These are phyloP conservation scores for Geranium incanum DNA, from an alignment of 441 rosid genomes.

Conservation along the genomic window DNA sequence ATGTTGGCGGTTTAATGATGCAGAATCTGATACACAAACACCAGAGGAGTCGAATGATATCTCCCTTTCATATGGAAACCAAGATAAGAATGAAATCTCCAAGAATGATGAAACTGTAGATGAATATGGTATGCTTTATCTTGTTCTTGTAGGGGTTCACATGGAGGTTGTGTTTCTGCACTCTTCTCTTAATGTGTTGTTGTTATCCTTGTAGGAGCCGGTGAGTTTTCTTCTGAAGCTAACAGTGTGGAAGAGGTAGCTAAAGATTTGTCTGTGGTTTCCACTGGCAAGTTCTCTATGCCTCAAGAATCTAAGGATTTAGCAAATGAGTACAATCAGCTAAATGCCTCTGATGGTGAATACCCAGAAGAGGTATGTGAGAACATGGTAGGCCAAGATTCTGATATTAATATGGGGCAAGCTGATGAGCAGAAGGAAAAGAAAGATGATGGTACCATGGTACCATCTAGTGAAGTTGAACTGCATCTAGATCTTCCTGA, in stretches of 20 bases:
- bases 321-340: neutral
- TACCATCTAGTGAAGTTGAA: no score
- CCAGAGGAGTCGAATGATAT: slow-evolving; percentile 7
- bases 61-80: slow-evolving; percentile 16
- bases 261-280: no score
- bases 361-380: neutral
- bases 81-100: slow-evolving; percentile 3
- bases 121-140: slow-evolving; percentile 20
- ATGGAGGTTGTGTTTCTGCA: neutral
- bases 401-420: neutral
- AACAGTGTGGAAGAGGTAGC: neutral
- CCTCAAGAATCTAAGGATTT: neutral
- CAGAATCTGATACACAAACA: slow-evolving; percentile 26
- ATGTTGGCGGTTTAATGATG: slow-evolving; percentile 13
- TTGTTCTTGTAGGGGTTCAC: neutral
- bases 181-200: neutral
- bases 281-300: no score
- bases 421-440: neutral
- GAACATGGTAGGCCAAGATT: neutral
- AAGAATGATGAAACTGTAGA: neutral
- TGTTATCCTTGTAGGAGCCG: slow-evolving; percentile 18
- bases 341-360: neutral
- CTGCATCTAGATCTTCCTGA: no score
- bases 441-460: neutral
- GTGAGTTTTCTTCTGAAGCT: slow-evolving; percentile 14